phyloP scores from a whole-genome alignment of 768 basidiomycete species.

The Hypsizygus marmoreus region DNA sequence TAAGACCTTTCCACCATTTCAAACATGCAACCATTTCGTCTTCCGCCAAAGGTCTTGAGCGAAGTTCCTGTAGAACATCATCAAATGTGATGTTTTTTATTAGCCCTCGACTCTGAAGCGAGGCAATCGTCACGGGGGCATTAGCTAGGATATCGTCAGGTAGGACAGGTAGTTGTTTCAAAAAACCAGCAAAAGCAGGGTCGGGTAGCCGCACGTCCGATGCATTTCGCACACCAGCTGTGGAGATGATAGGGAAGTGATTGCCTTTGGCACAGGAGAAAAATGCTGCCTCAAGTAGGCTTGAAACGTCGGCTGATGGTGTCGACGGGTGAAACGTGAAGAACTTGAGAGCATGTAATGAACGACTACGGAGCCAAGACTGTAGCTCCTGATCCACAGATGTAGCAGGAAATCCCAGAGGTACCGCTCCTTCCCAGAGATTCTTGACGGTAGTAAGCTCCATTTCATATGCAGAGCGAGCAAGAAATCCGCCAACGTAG shows the following conservation, averaged over 20 bases:
- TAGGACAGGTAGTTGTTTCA: constrained; percentile 76
- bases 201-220: constrained; percentile 75
- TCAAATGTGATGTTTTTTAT: constrained; percentile 75
- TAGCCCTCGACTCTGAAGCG: constrained; percentile 62
- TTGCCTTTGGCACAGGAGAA: constrained; percentile 59
- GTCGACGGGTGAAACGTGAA: constrained; percentile 91
- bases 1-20: constrained; percentile 76
- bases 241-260: constrained; percentile 73
- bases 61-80: constrained; percentile 82
- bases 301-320: constrained; percentile 78
- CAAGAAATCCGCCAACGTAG: constrained; percentile 79
- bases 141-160: constrained; percentile 59
- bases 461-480: constrained; percentile 81
- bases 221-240: constrained; percentile 67
- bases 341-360: constrained; percentile 81
- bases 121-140: constrained; percentile 60
- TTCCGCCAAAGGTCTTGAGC: constrained; percentile 65
- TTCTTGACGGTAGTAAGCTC: constrained; percentile 65
- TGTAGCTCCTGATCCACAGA: constrained; percentile 43
- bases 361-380: constrained; percentile 55
- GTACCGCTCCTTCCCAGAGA: constrained; percentile 58
- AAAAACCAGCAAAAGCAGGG: constrained; percentile 66
- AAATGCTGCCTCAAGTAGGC: constrained; percentile 73
- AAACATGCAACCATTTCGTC: constrained; percentile 80
- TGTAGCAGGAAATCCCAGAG: constrained; percentile 26